A percentile compares a stretch with the other conserved stretches of the same genome.
phyloP scores from a whole-genome alignment of 768 basidiomycete genomes.

The Paxillus involutus region DNA sequence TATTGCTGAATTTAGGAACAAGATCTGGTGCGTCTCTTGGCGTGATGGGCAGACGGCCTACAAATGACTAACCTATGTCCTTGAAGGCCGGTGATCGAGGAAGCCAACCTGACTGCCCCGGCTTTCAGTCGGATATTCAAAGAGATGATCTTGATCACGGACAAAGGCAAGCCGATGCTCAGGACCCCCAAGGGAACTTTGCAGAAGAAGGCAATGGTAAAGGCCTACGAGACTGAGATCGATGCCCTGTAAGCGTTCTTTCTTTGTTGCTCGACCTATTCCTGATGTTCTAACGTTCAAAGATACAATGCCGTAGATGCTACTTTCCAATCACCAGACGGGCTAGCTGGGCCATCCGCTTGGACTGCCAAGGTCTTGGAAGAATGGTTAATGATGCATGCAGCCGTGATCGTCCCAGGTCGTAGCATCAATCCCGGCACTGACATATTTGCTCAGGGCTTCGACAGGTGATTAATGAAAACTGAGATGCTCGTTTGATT shows the following conservation, averaged over 20 bases:
- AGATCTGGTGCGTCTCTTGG: constrained; percentile 21
- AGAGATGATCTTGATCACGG: constrained; percentile 50
- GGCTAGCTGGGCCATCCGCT: not conserved
- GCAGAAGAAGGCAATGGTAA: constrained; percentile 12
- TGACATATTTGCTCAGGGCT: constrained; percentile 31
- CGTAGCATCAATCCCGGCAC: not conserved
- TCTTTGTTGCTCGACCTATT: not conserved
- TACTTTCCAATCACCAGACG: not conserved
- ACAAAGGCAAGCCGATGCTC: constrained; percentile 38
- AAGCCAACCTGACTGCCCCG: constrained; percentile 39
- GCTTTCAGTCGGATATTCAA: constrained; percentile 45
- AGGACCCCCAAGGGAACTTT: constrained; percentile 34
- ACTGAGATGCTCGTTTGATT: not conserved
- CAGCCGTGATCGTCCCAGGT: not conserved
- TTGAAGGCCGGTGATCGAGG: constrained; percentile 37
- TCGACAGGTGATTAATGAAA: constrained; percentile 21
- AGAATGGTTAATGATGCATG: constrained; percentile 16
- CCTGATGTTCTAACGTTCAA: not conserved
- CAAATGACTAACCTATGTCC: not conserved
- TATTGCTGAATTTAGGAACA: constrained; percentile 12
- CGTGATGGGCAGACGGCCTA: too few species aligned
- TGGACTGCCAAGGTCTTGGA: constrained; percentile 2
- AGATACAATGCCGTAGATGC: constrained; percentile 9
- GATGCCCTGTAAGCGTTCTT: constrained; percentile 14
- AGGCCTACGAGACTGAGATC: constrained; percentile 28